These are phyloP conservation scores for Margaritispora aquatica DNA, from an alignment of 495 filamentous ascomycete genomes.

Conservation along the genomic window DNA sequence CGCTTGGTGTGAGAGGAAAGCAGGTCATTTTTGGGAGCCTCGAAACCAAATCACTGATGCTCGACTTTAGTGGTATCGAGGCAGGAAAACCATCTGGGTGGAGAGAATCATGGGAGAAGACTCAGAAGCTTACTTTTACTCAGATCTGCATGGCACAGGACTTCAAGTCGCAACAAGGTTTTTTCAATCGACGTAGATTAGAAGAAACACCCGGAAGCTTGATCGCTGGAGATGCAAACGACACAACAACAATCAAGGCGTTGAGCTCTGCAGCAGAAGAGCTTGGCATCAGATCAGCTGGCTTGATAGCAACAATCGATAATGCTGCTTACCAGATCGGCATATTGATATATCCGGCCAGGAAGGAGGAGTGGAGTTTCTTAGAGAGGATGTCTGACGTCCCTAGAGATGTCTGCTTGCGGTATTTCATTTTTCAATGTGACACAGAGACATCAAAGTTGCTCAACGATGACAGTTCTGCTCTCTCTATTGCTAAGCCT, in stretches of 20 bases:
- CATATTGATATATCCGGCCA: constrained; percentile 14
- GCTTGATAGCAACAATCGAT: constrained; percentile 1
- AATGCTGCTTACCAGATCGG: constrained; percentile 2
- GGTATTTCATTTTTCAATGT: constrained; percentile 19
- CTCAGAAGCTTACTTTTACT: constrained; percentile 8
- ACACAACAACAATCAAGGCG: not conserved
- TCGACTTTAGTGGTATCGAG: constrained; percentile 9
- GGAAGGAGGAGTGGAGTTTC: constrained; percentile 17
- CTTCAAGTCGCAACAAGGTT: constrained; percentile 3
- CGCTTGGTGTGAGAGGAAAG: constrained; percentile 1
- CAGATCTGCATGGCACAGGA: constrained; percentile 21
- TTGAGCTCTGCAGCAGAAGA: constrained; percentile 8
- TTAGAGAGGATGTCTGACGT: not conserved
- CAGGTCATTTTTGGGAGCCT: constrained; percentile 14
- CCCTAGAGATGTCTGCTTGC: constrained; percentile 3
- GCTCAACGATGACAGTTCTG: not conserved
- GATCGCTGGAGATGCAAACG: not conserved
- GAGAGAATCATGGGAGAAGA: not conserved
- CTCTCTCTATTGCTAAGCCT: not conserved
- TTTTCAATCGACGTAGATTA: not conserved
- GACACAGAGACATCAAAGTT: not conserved
- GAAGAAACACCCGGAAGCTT: not conserved
- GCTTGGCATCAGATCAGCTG: constrained; percentile 4
- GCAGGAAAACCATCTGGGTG: constrained; percentile 1
- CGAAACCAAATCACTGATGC: constrained; percentile 1